Conservation (phyloP, 148 eudicot species). For the Rheum nobile region DNA sequence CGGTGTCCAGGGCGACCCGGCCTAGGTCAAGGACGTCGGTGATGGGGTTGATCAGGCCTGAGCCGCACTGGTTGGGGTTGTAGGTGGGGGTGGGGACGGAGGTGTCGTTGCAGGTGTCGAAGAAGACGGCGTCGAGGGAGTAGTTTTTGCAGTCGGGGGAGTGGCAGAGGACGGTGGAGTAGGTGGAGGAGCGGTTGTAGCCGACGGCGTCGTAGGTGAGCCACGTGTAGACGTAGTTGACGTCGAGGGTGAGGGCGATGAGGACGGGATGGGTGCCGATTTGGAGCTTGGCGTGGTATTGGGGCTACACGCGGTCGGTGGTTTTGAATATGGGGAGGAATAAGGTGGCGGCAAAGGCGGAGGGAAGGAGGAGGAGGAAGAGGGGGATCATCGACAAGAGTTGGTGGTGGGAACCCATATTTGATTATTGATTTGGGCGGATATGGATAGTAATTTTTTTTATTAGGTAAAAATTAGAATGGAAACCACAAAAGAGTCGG, state of each 20-base stretch:
- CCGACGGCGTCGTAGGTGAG: conserved; percentile 20
- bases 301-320: conserved; percentile 12
- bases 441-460: no score
- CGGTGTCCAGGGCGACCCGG: not conserved
- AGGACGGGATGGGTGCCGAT: conserved; percentile 20
- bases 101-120: conserved; percentile 16
- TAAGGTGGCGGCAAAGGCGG: conserved; percentile 1
- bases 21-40: not conserved
- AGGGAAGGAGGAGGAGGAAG: not conserved
- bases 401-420: not conserved
- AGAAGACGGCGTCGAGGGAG: conserved; percentile 10
- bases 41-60: not conserved
- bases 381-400: not conserved
- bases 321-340: conserved; percentile 17
- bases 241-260: conserved; percentile 13
- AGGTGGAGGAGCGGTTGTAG: conserved; percentile 13
- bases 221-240: conserved; percentile 23
- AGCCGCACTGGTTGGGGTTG: conserved; percentile 10
- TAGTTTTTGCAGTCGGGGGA: conserved; percentile 12
- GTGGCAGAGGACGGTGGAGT: conserved; percentile 11
- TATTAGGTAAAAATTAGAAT: no score
- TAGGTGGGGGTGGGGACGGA: conserved; percentile 12
- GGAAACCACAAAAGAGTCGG: no score
- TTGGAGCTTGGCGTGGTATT: conserved; percentile 21
- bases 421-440: no score